Evolutionary conservation across 1,284 basidiomycete species (phyloP), one percentile per base, ranked within the genome.

Genomic region (Tylopilus sp.): DNA sequence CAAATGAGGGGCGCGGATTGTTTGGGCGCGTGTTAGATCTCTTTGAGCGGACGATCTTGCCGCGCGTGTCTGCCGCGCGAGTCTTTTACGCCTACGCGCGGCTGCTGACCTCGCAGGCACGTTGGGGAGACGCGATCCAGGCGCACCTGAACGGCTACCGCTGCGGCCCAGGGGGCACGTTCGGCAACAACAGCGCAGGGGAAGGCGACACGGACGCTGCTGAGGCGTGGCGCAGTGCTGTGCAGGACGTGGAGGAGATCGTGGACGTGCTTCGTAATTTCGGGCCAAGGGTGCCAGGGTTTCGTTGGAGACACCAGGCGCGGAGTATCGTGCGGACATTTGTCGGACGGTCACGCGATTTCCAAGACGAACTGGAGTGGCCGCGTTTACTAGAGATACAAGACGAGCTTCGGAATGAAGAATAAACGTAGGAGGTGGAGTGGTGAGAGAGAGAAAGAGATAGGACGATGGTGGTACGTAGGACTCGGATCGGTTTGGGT

Each of bases 321-420:
- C 78, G 88, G 51, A 95, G 91, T 54, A 75, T 98, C 51, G 81
- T 98, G 48, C 76, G 94, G 64, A 88, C 85, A 37, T 98, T 97
- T 67, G 80, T 94, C 71, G 92, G 88, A 3, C 75, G 85, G 46
- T 83, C 84, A 56, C 81, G 74, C 66, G 87, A 86, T 49, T 97
- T 94, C 62, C 89, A 88, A 64, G 91, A 92, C 51, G 89, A 95
- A 68, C 77, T 81, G 2, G 92, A 92, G 70, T 97, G 89, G 85
- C 71, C 75, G 37, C 73, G 75, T 57, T 73, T 98, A 59, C 75
- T 77, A 57, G 81, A 69, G 49, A 63, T 87, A 60, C 71, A 75
- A 60, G 78, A 82, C 29, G 84, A 84, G 43, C 66, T 86, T 57
- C 65, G 69, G 48, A 64, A 55, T 33, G 59, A 55, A 28, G 61